These are phyloP conservation scores for Trametes pubescens DNA, from an alignment of 1,284 basidiomycete genomes.

Conservation along the genomic window DNA sequence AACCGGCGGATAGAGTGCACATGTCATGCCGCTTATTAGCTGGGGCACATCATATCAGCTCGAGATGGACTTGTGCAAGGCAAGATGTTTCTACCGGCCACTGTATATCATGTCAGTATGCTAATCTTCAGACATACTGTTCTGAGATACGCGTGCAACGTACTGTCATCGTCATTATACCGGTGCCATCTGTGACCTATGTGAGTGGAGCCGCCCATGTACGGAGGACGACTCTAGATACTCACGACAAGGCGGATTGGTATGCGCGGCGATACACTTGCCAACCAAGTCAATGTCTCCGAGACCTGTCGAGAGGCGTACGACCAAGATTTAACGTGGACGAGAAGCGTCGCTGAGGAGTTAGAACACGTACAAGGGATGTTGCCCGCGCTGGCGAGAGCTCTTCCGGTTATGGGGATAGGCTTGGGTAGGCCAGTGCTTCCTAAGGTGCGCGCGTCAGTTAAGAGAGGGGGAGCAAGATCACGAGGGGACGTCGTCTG, in stretches of 20 bases:
- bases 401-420: slow-evolving; percentile 31
- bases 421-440: slow-evolving; percentile 42
- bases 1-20: slow-evolving; percentile 37
- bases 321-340: background rate
- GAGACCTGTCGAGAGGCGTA: slow-evolving; percentile 23
- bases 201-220: background rate
- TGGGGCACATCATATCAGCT: slow-evolving; percentile 22
- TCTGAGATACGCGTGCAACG: background rate
- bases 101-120: background rate
- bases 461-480: too few species aligned
- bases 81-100: slow-evolving; percentile 13
- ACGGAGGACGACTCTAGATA: background rate
- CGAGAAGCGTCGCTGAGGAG: background rate
- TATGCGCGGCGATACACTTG: slow-evolving; percentile 2
- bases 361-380: slow-evolving; percentile 22
- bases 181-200: slow-evolving; percentile 26
- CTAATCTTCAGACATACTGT: background rate
- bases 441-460: slow-evolving; percentile 22
- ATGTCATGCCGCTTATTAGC: slow-evolving; percentile 38
- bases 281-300: slow-evolving; percentile 33
- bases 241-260: slow-evolving; percentile 34
- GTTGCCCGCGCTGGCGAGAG: slow-evolving; percentile 23
- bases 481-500: background rate
- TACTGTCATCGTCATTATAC: slow-evolving; percentile 10
- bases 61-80: background rate